Evolutionary conservation across 1,139 yeast species (phyloP), one percentile per base, ranked within the genome.

Genomic region (Debaryomycetaceae sp.): DNA sequence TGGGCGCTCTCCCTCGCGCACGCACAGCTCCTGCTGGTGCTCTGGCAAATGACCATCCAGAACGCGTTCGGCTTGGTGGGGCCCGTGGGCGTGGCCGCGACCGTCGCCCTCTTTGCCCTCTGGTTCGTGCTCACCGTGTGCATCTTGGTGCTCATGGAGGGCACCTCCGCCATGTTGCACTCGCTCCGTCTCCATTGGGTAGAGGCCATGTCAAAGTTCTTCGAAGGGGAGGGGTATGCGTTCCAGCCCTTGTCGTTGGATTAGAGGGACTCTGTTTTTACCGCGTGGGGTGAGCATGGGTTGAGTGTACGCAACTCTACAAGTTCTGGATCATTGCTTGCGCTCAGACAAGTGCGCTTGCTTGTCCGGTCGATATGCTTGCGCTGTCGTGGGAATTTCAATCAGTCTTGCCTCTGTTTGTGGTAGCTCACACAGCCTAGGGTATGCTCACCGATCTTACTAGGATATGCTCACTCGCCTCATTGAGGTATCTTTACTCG

Each of bases 1-100:
- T 90, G 98, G 98, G 99, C 99, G 1, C 67, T 92, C 37, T 87
- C 97, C 1, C 70, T 92, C 36, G 99, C 99, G 0, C 99, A 92
- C 52, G 92, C 94, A 12, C 99, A 92, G 60, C 68, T 92, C 41
- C 86, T 96, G 2, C 67, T 87, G 12, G 99, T 92, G 25, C 62
- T 92, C 41, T 92, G 98, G 98, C 67, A 81, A 27, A 90, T 90
- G 99, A 90, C 98, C 2, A 73, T 90, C 31, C 72, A 73, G 39
- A 77, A 80, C 44, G 81, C 96, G 0, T 87, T 92, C 60, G 81
- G 79, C 2, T 41, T 51, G 15, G 67, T 79, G 3, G 95, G 96
- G 0, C 42, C 67, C 2, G 41, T 51, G 15, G 97, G 96, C 12
- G 75, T 82, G 3, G 37, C 79, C 22, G 71, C 71, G 67, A 76